Conservation (phyloP, 2,329 filamentous ascomycete species). For the Aspergillus caelatus region DNA sequence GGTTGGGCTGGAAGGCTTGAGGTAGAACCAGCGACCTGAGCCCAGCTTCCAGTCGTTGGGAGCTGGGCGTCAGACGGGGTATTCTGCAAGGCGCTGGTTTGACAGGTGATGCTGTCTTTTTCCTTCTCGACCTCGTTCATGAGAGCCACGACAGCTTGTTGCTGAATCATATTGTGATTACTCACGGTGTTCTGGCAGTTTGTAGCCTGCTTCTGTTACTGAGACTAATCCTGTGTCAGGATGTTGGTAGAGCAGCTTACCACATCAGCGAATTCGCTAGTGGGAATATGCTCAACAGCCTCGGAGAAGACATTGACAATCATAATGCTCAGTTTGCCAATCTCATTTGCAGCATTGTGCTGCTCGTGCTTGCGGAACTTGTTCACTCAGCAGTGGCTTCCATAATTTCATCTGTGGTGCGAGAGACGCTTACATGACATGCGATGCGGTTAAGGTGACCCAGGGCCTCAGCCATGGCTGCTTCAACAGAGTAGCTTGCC, state of each 20-base stretch:
- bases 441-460: slow-evolving; percentile 28
- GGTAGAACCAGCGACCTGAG: slow-evolving; percentile 21
- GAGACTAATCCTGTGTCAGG: neutral
- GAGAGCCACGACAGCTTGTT: slow-evolving; percentile 16
- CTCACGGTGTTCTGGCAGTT: slow-evolving; percentile 1
- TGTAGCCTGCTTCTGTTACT: slow-evolving; percentile 4
- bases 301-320: slow-evolving; percentile 38
- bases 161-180: slow-evolving; percentile 13
- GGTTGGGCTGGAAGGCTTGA: slow-evolving; percentile 7
- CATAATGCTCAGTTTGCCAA: slow-evolving; percentile 36
- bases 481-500: slow-evolving; percentile 26
- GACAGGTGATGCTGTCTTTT: slow-evolving; percentile 7
- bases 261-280: slow-evolving; percentile 10
- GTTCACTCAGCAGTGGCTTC: neutral
- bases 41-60: slow-evolving; percentile 23
- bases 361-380: slow-evolving; percentile 36
- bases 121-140: slow-evolving; percentile 19
- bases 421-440: slow-evolving; percentile 27
- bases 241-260: slow-evolving; percentile 14
- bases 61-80: slow-evolving; percentile 8
- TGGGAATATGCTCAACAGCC: slow-evolving; percentile 27
- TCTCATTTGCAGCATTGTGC: slow-evolving; percentile 36
- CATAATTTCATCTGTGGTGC: neutral
- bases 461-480: slow-evolving; percentile 34
- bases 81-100: slow-evolving; percentile 8